These are phyloP conservation scores for Lactarius hengduanensis DNA, from an alignment of 768 basidiomycete species.

Conservation along the genomic window DNA sequence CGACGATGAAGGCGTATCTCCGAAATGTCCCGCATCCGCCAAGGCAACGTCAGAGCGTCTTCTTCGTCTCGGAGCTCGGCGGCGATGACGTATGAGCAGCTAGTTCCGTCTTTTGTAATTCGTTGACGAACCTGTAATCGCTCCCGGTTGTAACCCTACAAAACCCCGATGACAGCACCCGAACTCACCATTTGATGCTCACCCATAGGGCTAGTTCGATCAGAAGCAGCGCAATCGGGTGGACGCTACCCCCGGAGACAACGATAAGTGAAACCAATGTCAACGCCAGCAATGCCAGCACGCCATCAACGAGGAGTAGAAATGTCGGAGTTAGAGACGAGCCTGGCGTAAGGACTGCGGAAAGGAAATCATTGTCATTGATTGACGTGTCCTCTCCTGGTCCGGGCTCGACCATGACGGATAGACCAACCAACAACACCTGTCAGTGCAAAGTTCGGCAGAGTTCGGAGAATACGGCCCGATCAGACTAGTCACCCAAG, in stretches of 20 bases:
- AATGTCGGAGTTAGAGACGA: slow-evolving; percentile 74
- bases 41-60: slow-evolving; percentile 7
- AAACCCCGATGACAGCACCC: slow-evolving; percentile 3
- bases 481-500: too few species aligned
- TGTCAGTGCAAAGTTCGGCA: not conserved
- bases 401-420: not conserved
- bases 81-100: not conserved
- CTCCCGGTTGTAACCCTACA: slow-evolving; percentile 8
- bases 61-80: slow-evolving; percentile 21
- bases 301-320: slow-evolving; percentile 58
- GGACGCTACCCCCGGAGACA: slow-evolving; percentile 61
- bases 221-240: slow-evolving; percentile 62
- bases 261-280: slow-evolving; percentile 59
- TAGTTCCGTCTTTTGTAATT: slow-evolving; percentile 39
- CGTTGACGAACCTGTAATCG: slow-evolving; percentile 59
- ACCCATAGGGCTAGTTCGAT: slow-evolving; percentile 73
- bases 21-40: not conserved
- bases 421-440: not conserved
- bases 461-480: not conserved
- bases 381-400: not conserved
- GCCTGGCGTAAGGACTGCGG: slow-evolving; percentile 65
- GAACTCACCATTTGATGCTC: slow-evolving; percentile 73
- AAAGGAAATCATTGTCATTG: slow-evolving; percentile 41
- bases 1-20: slow-evolving; percentile 39
- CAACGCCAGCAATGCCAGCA: slow-evolving; percentile 56